Percentiles rank a stretch among this genome's conserved stretches.
Evolutionary conservation across 805 yeast genomes (phyloP).

Genomic region (Metschnikowia koreensis): DNA sequence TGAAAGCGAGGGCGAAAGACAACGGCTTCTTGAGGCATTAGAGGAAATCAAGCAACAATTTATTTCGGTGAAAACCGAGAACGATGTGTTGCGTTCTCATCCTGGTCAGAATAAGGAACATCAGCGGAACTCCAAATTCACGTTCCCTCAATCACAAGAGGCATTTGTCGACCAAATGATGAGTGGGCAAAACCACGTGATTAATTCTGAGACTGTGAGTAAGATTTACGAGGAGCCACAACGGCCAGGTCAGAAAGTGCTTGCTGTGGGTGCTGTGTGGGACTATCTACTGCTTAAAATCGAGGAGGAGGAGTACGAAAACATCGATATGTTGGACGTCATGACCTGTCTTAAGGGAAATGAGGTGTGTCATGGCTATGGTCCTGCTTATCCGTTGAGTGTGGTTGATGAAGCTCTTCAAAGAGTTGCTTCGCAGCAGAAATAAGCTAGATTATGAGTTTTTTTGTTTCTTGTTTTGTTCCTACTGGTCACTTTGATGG

Average conservation of each 20-base stretch:
- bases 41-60: conserved; percentile 55
- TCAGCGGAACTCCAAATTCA: conserved; percentile 20
- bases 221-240: conserved; percentile 37
- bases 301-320: conserved; percentile 44
- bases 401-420: conserved; percentile 34
- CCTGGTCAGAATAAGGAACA: background rate
- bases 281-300: conserved; percentile 58
- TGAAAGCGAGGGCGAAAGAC: conserved; percentile 55
- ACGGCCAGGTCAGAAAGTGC: conserved; percentile 45
- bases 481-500: no score
- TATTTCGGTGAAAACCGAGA: conserved; percentile 58
- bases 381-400: conserved; percentile 60
- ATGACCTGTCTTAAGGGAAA: conserved; percentile 61
- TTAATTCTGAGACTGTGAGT: conserved; percentile 19
- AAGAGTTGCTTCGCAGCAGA: conserved; percentile 4
- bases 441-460: background rate
- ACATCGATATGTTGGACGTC: conserved; percentile 55
- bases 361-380: conserved; percentile 77
- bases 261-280: conserved; percentile 82
- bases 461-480: background rate
- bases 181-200: conserved; percentile 24
- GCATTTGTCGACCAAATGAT: conserved; percentile 34
- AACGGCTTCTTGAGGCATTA: conserved; percentile 45
- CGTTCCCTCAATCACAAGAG: conserved; percentile 35
- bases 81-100: conserved; percentile 45